These are phyloP conservation scores for Talaromyces stipitatus DNA, from an alignment of 495 filamentous ascomycete species.

Conservation along the genomic window DNA sequence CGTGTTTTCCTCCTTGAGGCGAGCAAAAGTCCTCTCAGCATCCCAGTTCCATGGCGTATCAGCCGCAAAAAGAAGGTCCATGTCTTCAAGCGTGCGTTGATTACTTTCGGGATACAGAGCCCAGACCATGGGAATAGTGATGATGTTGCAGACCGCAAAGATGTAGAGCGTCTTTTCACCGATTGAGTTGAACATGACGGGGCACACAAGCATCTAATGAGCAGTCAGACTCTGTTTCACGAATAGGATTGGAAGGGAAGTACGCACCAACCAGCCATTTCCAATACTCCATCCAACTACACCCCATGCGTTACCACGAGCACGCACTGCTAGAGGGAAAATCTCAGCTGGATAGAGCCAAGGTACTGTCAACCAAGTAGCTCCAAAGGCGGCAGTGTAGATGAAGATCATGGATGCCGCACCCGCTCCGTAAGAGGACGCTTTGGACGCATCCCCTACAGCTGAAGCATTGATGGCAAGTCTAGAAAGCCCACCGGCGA, in stretches of 20 bases:
- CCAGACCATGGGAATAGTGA: slow-evolving; percentile 60
- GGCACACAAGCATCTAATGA: slow-evolving; percentile 48
- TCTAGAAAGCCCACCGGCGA: slow-evolving; percentile 48
- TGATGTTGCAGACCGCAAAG: slow-evolving; percentile 54
- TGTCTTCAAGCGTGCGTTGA: slow-evolving; percentile 62
- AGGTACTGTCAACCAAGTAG: slow-evolving; percentile 65
- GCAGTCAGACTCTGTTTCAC: neutral
- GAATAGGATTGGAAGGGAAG: neutral
- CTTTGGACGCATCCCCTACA: slow-evolving; percentile 25
- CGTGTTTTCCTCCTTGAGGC: slow-evolving; percentile 46
- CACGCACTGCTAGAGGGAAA: slow-evolving; percentile 60
- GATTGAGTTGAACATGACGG: slow-evolving; percentile 55
- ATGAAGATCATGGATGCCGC: slow-evolving; percentile 64
- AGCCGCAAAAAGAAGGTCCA: slow-evolving; percentile 58
- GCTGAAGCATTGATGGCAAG: slow-evolving; percentile 33
- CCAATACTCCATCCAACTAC: slow-evolving; percentile 67
- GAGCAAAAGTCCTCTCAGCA: slow-evolving; percentile 50
- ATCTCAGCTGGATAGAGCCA: slow-evolving; percentile 69
- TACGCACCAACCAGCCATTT: slow-evolving; percentile 53
- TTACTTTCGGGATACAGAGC: slow-evolving; percentile 62
- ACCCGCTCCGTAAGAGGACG: slow-evolving; percentile 50
- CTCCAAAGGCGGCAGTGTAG: slow-evolving; percentile 61
- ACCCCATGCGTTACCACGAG: slow-evolving; percentile 67
- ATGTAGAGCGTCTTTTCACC: slow-evolving; percentile 62
- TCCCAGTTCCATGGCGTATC: slow-evolving; percentile 56